Base-by-base conservation (phyloP, 2,329 filamentous ascomycete species). In the Stachybotrys chartarum region DNA sequence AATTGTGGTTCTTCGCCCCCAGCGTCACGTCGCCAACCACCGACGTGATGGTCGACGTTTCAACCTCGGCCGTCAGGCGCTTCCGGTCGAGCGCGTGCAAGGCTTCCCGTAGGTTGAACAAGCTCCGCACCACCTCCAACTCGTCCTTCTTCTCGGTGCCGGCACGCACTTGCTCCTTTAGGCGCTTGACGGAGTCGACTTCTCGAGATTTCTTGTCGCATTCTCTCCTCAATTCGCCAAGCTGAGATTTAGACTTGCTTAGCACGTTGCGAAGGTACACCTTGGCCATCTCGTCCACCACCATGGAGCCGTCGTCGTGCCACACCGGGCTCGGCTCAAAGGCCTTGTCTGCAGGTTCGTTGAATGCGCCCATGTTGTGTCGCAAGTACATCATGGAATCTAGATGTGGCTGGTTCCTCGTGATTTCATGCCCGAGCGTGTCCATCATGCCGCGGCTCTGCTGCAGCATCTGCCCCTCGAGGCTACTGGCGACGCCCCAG, bases 351-450 rank as follows among this genome's bases (percentile, higher is more conserved):
- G 82, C 66, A 1, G 94, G 94, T 66, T 97, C 93, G 65, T 91
- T 85, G 80, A 90, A 96, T 53, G 81, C 75, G 30, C 83, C 82
- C 63, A 89, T 85, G 66, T 99, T 99, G 75, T 99, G 94, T 58
- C 88, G 86, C 56, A 96, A 86, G 71, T 97, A 99, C 94, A 99
- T 99, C 80, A 96, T 90, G 18, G 91, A 96, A 72, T 99, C 95
- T 46, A 99, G 81, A 50, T 88, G 81, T 10, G 94, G 94, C 58
- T 88, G 82, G 68, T 99, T 99, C 56, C 93, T 84, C 12, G 87
- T 83, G 52, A 99, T 94, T 67, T 97, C 93, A 56, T 83, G 80
- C 6, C 85, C 78, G 11, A 97, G 80, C 61, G 88, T 85, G 32
- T 87, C 80, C 61, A 96, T 77, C 58, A 90, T 82, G 45, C 84